phyloP scores from a whole-genome alignment of 2,329 filamentous ascomycete genomes.

The Cladobotryum mycophilum region DNA sequence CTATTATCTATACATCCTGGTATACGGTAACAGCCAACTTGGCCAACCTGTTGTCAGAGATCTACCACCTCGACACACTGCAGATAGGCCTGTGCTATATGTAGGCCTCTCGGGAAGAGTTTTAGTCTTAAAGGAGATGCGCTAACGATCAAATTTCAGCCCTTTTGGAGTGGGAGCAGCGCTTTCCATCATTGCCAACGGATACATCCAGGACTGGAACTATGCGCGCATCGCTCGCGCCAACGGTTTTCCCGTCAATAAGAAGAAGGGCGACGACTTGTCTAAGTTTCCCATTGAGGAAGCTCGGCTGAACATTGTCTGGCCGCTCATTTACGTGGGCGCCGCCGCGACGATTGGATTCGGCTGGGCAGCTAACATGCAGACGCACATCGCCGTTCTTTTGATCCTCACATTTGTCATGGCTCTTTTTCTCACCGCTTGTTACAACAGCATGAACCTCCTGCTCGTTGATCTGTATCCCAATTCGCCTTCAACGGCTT shows the following conservation, averaged over 20 bases:
- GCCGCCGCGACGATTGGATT: background rate
- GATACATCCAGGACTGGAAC: conserved; percentile 4
- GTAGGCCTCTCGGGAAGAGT: background rate
- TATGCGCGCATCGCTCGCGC: background rate
- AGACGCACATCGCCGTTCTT: background rate
- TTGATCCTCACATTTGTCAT: conserved; percentile 6
- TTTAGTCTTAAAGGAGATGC: no score
- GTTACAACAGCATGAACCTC: conserved; percentile 9
- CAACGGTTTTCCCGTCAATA: conserved; percentile 1
- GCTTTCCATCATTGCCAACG: background rate
- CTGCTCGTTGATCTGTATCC: conserved; percentile 8
- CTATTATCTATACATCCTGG: no score
- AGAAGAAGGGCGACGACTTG: conserved; percentile 4
- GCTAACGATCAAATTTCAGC: background rate
- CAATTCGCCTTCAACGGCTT: no score
- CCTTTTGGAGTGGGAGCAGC: conserved; percentile 3
- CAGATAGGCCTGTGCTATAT: conserved; percentile 6
- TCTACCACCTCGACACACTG: no score
- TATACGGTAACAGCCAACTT: no score
- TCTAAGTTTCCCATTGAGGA: conserved; percentile 1
- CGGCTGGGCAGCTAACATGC: conserved; percentile 1
- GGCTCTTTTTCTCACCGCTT: conserved; percentile 2
- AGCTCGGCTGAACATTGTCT: conserved; percentile 1
- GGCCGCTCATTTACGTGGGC: conserved; percentile 3
- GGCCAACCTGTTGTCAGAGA: no score